Conservation (phyloP, 2,329 filamentous ascomycete genomes). For the Dactylellina leptospora region DNA sequence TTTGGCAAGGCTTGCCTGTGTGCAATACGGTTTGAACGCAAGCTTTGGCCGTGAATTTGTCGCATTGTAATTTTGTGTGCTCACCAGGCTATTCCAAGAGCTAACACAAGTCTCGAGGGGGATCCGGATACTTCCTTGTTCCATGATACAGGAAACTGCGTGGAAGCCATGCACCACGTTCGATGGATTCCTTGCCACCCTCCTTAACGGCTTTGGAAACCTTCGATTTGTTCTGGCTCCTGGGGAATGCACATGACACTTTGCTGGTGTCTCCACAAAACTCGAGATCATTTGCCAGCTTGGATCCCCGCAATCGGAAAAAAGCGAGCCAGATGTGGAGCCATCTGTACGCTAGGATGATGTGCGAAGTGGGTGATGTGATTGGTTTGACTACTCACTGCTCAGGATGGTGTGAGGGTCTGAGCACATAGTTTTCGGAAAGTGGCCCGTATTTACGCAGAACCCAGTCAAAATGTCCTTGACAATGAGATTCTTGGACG, state of each 20-base stretch:
- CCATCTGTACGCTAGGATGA: conserved; percentile 36
- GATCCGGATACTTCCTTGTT: conserved; percentile 22
- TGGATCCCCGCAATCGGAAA: conserved; percentile 52
- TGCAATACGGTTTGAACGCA: conserved; percentile 28
- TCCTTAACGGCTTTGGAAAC: conserved; percentile 36
- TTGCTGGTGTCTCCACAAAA: conserved; percentile 22
- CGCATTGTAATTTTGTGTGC: conserved; percentile 15
- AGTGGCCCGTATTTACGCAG: conserved; percentile 52
- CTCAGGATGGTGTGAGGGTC: conserved; percentile 32
- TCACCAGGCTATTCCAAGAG: too few relatives aligned
- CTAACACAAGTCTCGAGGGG: conserved; percentile 17
- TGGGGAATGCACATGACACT: conserved; percentile 52
- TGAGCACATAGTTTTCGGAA: conserved; percentile 43
- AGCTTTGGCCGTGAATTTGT: conserved; percentile 29
- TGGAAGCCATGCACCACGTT: conserved; percentile 50
- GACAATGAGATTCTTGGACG: conserved; percentile 18
- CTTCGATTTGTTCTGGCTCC: conserved; percentile 42
- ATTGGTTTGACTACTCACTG: conserved; percentile 9
- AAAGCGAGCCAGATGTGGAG: conserved; percentile 53
- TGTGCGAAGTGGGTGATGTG: conserved; percentile 9
- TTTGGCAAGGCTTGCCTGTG: conserved; percentile 4
- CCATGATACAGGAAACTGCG: conserved; percentile 50
- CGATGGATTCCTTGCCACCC: conserved; percentile 52
- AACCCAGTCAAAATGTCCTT: conserved; percentile 28
- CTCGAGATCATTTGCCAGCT: conserved; percentile 31